Base-by-base conservation (phyloP, 1,284 basidiomycete species). In the Tilletia indica region DNA sequence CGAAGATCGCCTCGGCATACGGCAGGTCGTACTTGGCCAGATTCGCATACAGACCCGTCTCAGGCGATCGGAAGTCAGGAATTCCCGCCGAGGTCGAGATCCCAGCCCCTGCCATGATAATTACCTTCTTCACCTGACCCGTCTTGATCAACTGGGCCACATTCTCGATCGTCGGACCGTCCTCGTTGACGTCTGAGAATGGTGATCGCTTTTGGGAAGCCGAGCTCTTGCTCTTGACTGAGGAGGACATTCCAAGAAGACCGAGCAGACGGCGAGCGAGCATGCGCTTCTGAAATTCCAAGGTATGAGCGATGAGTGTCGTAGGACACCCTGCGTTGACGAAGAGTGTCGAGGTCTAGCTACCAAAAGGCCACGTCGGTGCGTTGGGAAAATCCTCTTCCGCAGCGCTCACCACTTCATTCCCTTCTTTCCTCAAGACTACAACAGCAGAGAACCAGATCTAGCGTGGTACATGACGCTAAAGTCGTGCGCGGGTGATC, bases 1-100 rank as follows among this genome's bases (percentile, higher is more conserved):
- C 87, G 73, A 89, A 89, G 21, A 89, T 87, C 0, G 87, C 88
- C 79, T 89, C 87, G 0, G 87, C 87, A 68, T 87, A 87, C 0
- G 88, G 87, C 19, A 89, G 82, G 45, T 88, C 84, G 75, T 88
- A 86, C 38, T 85, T 83, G 51, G 86, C 83, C 3, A 89, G 83
- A 70, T 88, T 88, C 66, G 85, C 85, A 77, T 88, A 89, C 19
- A 89, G 81, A 0, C 88, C 88, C 0, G 87, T 88, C 0, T 84
- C 85, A 1, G 87, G 87, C 0, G 86, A 86, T 34, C 85, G 82
- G 67, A 86, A 86, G 74, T 86, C 85, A 1, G 85, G 85, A 69
- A 84, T 80, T 14, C 87, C 87, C 0, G 87, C 87, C 0, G 86
- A 86, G 0, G 87, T 88, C 5, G 86, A 86, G 70, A 87, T 87